Conservation (phyloP, 352 stramenopile species). For the Phytopythium sindhum region DNA sequence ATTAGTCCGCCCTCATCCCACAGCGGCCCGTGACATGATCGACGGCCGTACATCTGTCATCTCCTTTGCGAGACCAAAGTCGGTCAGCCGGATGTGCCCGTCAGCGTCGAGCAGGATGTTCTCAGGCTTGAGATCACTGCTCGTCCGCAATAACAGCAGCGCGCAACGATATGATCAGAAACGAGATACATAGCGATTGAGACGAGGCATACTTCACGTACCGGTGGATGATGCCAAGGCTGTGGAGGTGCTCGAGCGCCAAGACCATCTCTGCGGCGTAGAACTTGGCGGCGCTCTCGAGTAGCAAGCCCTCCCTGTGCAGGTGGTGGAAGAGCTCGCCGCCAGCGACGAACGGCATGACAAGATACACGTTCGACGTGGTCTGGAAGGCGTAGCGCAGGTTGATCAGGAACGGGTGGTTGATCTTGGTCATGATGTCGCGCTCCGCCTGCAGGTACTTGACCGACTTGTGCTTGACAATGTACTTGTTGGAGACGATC, state of each 20-base stretch:
- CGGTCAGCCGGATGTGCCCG: constrained; percentile 81
- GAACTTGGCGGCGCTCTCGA: constrained; percentile 72
- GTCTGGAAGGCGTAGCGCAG: constrained; percentile 83
- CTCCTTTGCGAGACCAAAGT: constrained; percentile 85
- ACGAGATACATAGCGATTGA: background rate
- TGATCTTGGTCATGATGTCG: constrained; percentile 88
- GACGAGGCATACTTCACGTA: background rate
- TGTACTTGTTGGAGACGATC: constrained; percentile 85
- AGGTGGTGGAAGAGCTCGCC: constrained; percentile 72
- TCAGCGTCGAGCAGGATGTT: constrained; percentile 80
- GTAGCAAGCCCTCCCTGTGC: constrained; percentile 54
- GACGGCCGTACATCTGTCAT: constrained; percentile 43
- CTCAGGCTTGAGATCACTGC: constrained; percentile 72
- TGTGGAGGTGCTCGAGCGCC: constrained; percentile 74
- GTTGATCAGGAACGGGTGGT: constrained; percentile 81
- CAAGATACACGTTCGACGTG: constrained; percentile 73
- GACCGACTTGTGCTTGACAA: constrained; percentile 83
- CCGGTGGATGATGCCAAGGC: constrained; percentile 74
- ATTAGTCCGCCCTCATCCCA: background rate
- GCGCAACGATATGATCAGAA: background rate
- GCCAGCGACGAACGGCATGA: constrained; percentile 74
- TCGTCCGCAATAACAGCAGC: background rate
- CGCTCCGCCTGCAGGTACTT: constrained; percentile 74
- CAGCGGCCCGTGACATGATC: background rate
- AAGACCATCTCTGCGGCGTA: constrained; percentile 85